Base-by-base conservation (phyloP, 768 basidiomycete genomes). In the Mycena polygramma region DNA sequence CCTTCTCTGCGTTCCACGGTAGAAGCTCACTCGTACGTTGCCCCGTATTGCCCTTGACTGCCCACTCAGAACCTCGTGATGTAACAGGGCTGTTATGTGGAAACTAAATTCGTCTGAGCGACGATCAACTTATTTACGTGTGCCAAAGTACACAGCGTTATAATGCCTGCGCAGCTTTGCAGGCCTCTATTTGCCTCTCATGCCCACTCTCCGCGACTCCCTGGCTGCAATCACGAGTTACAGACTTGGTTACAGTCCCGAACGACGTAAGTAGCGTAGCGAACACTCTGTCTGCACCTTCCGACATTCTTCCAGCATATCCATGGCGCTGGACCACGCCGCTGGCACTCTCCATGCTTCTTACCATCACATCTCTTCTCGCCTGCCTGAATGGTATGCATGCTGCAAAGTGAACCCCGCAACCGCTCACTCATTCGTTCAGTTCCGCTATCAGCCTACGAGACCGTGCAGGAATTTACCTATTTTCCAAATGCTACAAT, bases 321-420 rank as follows among this genome's bases (percentile, higher is more conserved):
- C 60, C 62, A 1, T 62, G 68, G 61, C 45, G 45, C 20, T 69
- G 68, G 68, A 69, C 68, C 3, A 69, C 68, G 1, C 68, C 62
- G 8, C 6, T 69, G 11, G 68, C 43, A 17, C 9, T 63, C 10
- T n/a, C 20, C 14, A 22, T 36, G 0, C 45, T 69, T 15, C 8
- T 69, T 5, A 9, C 49, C 0, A n/a, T 26, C 30, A 19, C 62
- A 3, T 48, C 19, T 22, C 20, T 63, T 49, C 62, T 69, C 26
- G 19, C 36, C 8, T 15, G 22, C 7, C 14, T 69, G 7, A 69
- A 69, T 35, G 30, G 68, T 69, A 43, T 45, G 36, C 15, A n/a
- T 52, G 7, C 49, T n/a, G 15, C 6, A 7, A 46, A n/a, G n/a
- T 54, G 57, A 62, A 49, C 39, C 11, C 35, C 37, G 17, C n/a